Conservation (phyloP, 306 rosid species). For the Crotalaria pallida region DNA sequence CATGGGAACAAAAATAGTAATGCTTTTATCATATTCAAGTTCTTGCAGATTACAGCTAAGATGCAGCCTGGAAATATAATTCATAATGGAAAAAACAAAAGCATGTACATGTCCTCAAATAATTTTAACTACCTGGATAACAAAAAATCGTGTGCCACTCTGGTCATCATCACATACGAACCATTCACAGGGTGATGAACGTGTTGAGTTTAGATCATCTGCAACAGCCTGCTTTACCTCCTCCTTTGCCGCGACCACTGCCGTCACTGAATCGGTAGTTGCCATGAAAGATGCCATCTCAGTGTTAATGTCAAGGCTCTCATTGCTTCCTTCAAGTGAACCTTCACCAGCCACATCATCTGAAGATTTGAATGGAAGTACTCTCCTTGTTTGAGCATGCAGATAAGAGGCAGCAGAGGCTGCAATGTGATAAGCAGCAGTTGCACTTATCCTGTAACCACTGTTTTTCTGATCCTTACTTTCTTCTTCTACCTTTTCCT, state of each 20-base stretch:
- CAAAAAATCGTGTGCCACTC: slow-evolving; percentile 64
- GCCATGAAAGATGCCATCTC: slow-evolving; percentile 84
- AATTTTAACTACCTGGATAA: slow-evolving; percentile 59
- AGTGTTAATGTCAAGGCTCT: slow-evolving; percentile 31
- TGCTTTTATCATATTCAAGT: neutral
- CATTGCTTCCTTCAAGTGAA: slow-evolving; percentile 29
- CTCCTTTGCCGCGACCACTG: slow-evolving; percentile 95
- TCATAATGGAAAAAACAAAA: neutral
- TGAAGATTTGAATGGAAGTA: slow-evolving; percentile 72
- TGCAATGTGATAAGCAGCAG: slow-evolving; percentile 68
- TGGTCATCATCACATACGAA: slow-evolving; percentile 76
- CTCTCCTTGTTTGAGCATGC: slow-evolving; percentile 60
- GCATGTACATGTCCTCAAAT: neutral
- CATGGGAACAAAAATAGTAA: neutral
- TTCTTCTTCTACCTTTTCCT: slow-evolving; percentile 29
- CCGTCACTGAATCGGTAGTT: slow-evolving; percentile 84
- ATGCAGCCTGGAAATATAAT: neutral
- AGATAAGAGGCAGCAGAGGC: slow-evolving; percentile 92
- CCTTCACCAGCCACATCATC: slow-evolving; percentile 29
- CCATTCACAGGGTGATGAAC: slow-evolving; percentile 94
- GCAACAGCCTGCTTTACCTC: slow-evolving; percentile 99
- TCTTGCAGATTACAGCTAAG: neutral
- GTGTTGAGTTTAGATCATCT: slow-evolving; percentile 67
- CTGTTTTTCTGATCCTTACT: slow-evolving; percentile 30
- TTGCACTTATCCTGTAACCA: slow-evolving; percentile 52